Base-by-base conservation (phyloP, 495 filamentous ascomycete species). In the Penicillium simplicissimum region DNA sequence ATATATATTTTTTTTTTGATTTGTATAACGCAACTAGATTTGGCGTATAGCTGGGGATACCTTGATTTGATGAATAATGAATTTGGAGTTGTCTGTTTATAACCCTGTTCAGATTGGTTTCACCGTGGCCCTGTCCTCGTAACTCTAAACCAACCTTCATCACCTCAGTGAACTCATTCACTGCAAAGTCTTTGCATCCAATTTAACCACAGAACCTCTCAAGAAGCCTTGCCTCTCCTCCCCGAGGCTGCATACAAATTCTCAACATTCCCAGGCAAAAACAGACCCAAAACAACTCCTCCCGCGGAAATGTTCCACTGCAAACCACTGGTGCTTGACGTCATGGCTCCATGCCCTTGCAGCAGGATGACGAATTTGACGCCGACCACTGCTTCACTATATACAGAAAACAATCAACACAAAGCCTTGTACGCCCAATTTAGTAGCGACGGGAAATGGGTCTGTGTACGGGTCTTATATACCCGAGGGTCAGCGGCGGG, bases 331-430 rank as follows among this genome's bases (percentile, higher is more conserved):
- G 54, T 45, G 43, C 35, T 60, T 67, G 66, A 68, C 67, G 63
- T 69, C 67, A 69, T 21, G 55, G 61, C 60, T 63, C 49, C 57
- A 19, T 54, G 13, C 14, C 55, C 51, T 51, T 10, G 36, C 51
- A 35, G 55, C 36, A 31, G 4, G n/a, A 28, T 28, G 25, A 28
- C 2, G 4, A 28, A 28, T 4, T 4, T 2, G 25, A 28, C 25
- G 25, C 15, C 47, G 7, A 15, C 6, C 28, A 31, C 15, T 33
- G 28, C 4, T 19, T 33, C 9, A 4, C 23, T 52, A n/a, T 31
- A 8, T 52, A 8, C 15, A 25, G 9, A 13, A 25, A 13, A 47
- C 1, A 11, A 21, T 9, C 10, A 11, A 43, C 15, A n/a, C 13
- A 43, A 8, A 10, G 2, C 25, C 4, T 28, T 28, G 17, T 11